phyloP scores from a whole-genome alignment of 2,329 filamentous ascomycete genomes.

The Fusarium miscanthi region DNA sequence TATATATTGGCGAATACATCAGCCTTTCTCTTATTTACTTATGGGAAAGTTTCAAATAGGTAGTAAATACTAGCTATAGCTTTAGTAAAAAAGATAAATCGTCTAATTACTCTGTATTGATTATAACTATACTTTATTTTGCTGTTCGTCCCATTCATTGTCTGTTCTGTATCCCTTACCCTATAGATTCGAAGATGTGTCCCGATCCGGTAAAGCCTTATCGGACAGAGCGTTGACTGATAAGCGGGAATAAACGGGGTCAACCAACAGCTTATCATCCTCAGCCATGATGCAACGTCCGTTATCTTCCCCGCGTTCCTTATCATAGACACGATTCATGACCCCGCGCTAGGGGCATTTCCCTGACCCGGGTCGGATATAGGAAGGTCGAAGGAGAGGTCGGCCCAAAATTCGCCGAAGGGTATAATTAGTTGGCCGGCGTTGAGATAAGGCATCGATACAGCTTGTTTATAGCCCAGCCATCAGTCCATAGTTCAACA shows the following conservation, averaged over 20 bases:
- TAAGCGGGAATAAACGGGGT: neutral
- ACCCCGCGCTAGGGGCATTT: neutral
- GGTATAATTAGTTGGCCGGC: neutral
- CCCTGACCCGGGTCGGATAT: neutral
- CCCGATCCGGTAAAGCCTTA: neutral
- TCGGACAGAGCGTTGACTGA: fast-evolving
- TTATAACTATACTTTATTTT: neutral
- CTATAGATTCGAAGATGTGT: neutral
- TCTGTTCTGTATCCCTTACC: neutral
- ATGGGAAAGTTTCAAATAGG: no score
- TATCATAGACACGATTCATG: neutral
- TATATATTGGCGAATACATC: fast-evolving
- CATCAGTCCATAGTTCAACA: neutral
- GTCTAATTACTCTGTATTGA: fast-evolving
- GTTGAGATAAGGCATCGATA: neutral
- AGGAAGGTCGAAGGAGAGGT: neutral
- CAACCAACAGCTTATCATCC: neutral
- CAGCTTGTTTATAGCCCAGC: neutral
- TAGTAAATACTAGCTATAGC: fast-evolving
- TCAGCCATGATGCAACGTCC: neutral
- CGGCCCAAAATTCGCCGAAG: neutral
- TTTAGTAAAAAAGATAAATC: fast-evolving
- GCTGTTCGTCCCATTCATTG: neutral
- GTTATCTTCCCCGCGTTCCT: neutral
- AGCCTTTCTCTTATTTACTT: no score